A percentile compares a stretch with the other conserved stretches of the same genome.
Conservation (phyloP, 305 asterid genomes). For the Rubia peregrina region DNA sequence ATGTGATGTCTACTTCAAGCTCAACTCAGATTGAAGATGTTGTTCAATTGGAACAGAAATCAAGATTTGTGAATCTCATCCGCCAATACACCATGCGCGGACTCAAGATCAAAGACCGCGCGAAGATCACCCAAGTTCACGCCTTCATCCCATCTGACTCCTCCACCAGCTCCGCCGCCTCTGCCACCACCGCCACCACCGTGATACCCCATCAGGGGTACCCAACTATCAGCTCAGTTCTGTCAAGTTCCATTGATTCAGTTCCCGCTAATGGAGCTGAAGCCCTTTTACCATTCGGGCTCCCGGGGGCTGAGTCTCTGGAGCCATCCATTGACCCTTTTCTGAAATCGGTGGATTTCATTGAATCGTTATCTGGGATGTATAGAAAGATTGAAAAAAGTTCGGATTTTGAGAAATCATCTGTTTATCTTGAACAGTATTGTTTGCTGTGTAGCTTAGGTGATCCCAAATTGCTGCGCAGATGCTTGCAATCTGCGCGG, state of each 20-base stretch:
- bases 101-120: constrained; percentile 48
- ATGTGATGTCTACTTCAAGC: constrained; percentile 41
- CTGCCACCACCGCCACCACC: constrained; percentile 20
- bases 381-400: constrained; percentile 23
- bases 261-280: constrained; percentile 21
- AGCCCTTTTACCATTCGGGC: constrained; percentile 40
- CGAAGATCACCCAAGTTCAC: constrained; percentile 49
- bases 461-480: constrained; percentile 44
- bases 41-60: constrained; percentile 27
- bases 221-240: constrained; percentile 41
- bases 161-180: constrained; percentile 14
- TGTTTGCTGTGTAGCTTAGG: constrained; percentile 30
- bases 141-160: constrained; percentile 33
- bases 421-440: constrained; percentile 38
- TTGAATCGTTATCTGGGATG: constrained; percentile 38
- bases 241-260: constrained; percentile 25
- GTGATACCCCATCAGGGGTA: constrained; percentile 16
- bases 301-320: constrained; percentile 31
- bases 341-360: constrained; percentile 42
- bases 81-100: constrained; percentile 35
- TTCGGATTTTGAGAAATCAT: constrained; percentile 23
- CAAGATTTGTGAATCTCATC: constrained; percentile 46
- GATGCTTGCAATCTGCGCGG: constrained; percentile 45
- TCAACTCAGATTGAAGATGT: constrained; percentile 27
- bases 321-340: constrained; percentile 40